A percentile compares a stretch with the other conserved stretches of the same genome.
Evolutionary conservation across 129 eudicot genomes (phyloP).

Genomic region (Sambucus nigra): DNA sequence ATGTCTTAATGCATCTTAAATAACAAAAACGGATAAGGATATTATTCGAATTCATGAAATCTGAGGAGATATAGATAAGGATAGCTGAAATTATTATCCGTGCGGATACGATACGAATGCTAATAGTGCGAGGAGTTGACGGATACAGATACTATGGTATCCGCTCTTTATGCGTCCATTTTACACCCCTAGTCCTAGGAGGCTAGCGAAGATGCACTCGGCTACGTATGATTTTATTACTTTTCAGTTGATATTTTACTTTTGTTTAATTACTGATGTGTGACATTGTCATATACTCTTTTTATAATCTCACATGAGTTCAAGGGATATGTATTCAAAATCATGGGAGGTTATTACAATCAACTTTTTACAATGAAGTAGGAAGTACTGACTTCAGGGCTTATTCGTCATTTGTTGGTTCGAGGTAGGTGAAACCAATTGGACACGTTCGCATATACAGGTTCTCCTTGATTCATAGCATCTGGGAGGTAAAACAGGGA

Average conservation of each 20-base stretch:
- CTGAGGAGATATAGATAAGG: too few species aligned
- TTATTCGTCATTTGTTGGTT: conserved; percentile 4
- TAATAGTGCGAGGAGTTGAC: too few species aligned
- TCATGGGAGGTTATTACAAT: conserved; percentile 6
- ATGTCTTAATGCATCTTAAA: too few species aligned
- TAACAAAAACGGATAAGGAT: too few species aligned
- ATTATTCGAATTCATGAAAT: too few species aligned
- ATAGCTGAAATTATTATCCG: too few species aligned
- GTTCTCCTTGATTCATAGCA: conserved; percentile 9
- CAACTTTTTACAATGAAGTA: conserved; percentile 11
- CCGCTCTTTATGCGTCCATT: too few species aligned
- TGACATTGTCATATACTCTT: neutral
- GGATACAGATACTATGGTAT: too few species aligned
- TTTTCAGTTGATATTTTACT: neutral
- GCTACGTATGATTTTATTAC: conserved; percentile 6
- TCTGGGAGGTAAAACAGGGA: conserved; percentile 11
- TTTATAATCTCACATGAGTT: neutral
- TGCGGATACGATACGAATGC: too few species aligned
- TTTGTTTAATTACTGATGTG: neutral
- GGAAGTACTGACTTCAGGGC: conserved; percentile 11
- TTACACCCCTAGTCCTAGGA: too few species aligned
- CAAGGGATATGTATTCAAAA: conserved; percentile 10
- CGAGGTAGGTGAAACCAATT: conserved; percentile 1
- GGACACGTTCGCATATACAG: neutral
- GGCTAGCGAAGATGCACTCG: conserved; percentile 13